A percentile compares a stretch with the other conserved stretches of the same genome.
These are phyloP conservation scores for Aethionema arabicum DNA, from an alignment of 345 rosid genomes.

Conservation along the genomic window DNA sequence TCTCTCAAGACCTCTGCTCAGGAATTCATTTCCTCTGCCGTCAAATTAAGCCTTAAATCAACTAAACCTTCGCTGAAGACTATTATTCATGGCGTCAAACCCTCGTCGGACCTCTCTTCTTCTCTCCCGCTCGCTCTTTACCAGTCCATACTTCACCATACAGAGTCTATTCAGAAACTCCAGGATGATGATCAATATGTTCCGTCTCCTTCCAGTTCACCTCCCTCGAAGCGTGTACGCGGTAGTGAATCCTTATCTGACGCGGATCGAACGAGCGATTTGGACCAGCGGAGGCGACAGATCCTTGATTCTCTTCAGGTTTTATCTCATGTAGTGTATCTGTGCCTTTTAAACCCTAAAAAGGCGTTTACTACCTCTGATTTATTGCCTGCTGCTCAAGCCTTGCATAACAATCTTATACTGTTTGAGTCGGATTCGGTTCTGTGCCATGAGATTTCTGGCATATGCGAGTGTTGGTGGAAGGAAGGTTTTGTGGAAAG, in stretches of 20 bases:
- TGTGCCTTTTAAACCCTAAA: slow-evolving; percentile 57
- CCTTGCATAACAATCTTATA: slow-evolving; percentile 62
- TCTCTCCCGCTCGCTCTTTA: slow-evolving; percentile 58
- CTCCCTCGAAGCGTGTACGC: slow-evolving; percentile 57
- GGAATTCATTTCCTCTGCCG: slow-evolving; percentile 61
- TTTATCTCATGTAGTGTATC: slow-evolving; percentile 40
- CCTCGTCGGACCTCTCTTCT: slow-evolving; percentile 53
- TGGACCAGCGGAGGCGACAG: slow-evolving; percentile 31
- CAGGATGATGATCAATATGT: slow-evolving; percentile 14
- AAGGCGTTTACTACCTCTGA: slow-evolving; percentile 47
- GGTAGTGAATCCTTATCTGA: slow-evolving; percentile 37
- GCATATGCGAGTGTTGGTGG: slow-evolving; percentile 85
- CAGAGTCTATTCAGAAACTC: slow-evolving; percentile 39
- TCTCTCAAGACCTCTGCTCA: slow-evolving; percentile 67
- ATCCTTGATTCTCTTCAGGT: slow-evolving; percentile 46
- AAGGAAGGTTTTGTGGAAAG: slow-evolving; percentile 53
- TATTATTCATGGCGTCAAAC: slow-evolving; percentile 51
- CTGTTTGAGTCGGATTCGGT: slow-evolving; percentile 67
- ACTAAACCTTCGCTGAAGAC: slow-evolving; percentile 64
- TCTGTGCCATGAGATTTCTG: slow-evolving; percentile 59
- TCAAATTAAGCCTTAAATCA: slow-evolving; percentile 49
- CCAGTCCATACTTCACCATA: slow-evolving; percentile 44
- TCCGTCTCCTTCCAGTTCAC: slow-evolving; percentile 39
- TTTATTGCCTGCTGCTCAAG: slow-evolving; percentile 55
- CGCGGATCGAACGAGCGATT: slow-evolving; percentile 1